These are phyloP conservation scores for Calonectria fujianensis DNA, from an alignment of 2,329 filamentous ascomycete genomes.

Conservation along the genomic window DNA sequence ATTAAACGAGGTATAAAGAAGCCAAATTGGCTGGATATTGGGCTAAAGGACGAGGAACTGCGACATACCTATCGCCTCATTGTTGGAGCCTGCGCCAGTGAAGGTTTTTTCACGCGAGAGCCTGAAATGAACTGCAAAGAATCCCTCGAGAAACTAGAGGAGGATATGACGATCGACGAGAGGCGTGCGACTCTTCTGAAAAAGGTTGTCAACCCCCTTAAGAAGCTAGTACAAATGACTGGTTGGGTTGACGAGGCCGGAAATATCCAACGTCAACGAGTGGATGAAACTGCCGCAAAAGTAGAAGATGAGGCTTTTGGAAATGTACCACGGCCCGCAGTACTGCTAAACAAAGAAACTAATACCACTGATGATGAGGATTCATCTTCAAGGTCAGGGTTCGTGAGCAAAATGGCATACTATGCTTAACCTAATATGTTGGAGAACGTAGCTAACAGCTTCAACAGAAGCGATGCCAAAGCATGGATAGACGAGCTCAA, in stretches of 20 bases:
- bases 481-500: slow-evolving; percentile 13
- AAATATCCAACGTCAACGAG: slow-evolving; percentile 13
- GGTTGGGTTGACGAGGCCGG: slow-evolving; percentile 28
- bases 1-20: slow-evolving; percentile 2
- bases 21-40: slow-evolving; percentile 8
- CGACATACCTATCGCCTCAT: slow-evolving; percentile 23
- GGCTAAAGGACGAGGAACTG: slow-evolving; percentile 1
- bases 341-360: too few relatives aligned
- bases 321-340: too few relatives aligned
- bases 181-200: slow-evolving; percentile 13
- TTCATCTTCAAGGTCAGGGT: too few relatives aligned
- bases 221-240: slow-evolving; percentile 11
- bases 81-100: slow-evolving; percentile 19
- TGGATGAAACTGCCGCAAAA: neutral
- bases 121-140: neutral
- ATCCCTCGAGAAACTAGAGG: slow-evolving; percentile 10
- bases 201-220: slow-evolving; percentile 21
- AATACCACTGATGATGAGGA: too few relatives aligned
- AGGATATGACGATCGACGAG: slow-evolving; percentile 17
- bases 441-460: neutral
- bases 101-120: neutral
- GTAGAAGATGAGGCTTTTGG: neutral
- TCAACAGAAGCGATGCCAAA: neutral
- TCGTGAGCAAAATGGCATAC: too few relatives aligned
- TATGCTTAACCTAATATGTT: too few relatives aligned